These are phyloP conservation scores for Nakazawaea sp. DNA, from an alignment of 805 yeast species.

Conservation along the genomic window DNA sequence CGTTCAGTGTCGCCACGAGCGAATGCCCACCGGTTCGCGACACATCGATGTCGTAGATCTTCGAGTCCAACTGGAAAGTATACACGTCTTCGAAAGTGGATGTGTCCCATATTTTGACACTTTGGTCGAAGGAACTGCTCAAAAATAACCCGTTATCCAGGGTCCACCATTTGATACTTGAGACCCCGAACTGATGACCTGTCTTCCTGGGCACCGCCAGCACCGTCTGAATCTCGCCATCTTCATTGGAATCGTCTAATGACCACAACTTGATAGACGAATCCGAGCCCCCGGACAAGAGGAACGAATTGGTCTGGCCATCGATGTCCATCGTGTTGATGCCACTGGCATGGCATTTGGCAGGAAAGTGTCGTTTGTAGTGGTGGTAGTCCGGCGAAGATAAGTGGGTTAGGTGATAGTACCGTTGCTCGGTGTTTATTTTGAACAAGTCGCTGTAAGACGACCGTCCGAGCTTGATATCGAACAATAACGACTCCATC, in stretches of 20 bases:
- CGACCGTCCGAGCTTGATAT: conserved; percentile 24
- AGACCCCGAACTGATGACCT: conserved; percentile 68
- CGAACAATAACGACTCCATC: conserved; percentile 34
- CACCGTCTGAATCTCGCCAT: conserved; percentile 13
- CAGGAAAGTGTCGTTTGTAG: conserved; percentile 27
- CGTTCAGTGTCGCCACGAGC: conserved; percentile 63
- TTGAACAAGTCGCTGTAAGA: conserved; percentile 27
- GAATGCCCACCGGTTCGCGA: conserved; percentile 39
- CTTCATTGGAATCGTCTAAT: conserved; percentile 16
- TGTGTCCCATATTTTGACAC: conserved; percentile 79
- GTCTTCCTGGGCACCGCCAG: conserved; percentile 22
- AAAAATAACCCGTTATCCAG: conserved; percentile 80
- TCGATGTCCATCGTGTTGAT: conserved; percentile 61
- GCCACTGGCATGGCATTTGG: conserved; percentile 39
- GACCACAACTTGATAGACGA: conserved; percentile 67
- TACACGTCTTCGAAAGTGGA: conserved; percentile 58
- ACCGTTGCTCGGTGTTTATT: conserved; percentile 30
- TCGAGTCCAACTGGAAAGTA: conserved; percentile 50
- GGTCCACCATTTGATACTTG: conserved; percentile 83
- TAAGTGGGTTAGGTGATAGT: conserved; percentile 21
- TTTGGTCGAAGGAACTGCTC: conserved; percentile 72
- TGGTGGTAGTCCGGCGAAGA: conserved; percentile 2
- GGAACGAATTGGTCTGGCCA: conserved; percentile 29
- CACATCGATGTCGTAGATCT: conserved; percentile 64
- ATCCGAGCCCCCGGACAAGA: conserved; percentile 72